Base-by-base conservation (phyloP, 2,329 filamentous ascomycete species). In the Xylariaceae sp. region DNA sequence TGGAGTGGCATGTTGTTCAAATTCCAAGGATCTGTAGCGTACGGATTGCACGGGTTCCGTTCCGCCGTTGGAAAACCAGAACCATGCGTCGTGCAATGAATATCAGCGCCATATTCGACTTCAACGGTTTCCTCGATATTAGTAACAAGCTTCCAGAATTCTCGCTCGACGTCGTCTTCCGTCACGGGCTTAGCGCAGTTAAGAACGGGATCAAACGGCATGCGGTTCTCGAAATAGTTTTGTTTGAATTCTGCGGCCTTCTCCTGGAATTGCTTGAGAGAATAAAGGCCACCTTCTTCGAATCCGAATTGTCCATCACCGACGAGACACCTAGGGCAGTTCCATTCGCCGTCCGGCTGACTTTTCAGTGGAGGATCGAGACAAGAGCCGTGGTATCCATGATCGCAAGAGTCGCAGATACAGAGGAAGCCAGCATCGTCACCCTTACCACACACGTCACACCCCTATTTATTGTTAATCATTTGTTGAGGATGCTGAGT, bases 231-330 rank as follows among this genome's bases (percentile, higher is more conserved):
- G 70, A 99, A 99, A 70, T 99, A 96, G 23, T 85, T 86, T 68
- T 95, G 89, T 74, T 97, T 97, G 80, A 99, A 99, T 67, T 90
- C 89, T 67, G 90, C 90, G 4, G 94, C 94, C 73, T 93, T 96
- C 71, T 97, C 90, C 73, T 99, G 94, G 72, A 99, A 99, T 69
- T 96, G 90, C 69, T 89, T 92, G 30, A 99, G 79, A 0, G 94
- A 99, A 74, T 99, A 99, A 18, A 97, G 83, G 3, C 92, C 92
- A 23, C 94, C 94, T 73, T 99, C 94, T 71, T 97, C 93, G 63
- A 99, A 99, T 0, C 94, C 94, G 69, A 96, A 99, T 66, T 97
- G 92, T 45, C 93, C 92, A 58, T 96, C 96, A 51, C 94, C 94
- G 23, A 99, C 94, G 30, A 99, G 83, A 72, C 94, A 99, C 69